Evolutionary conservation across 257 asterid species (phyloP), one percentile per base, ranked within the genome.

Genomic region (Salvia miltiorrhiza): DNA sequence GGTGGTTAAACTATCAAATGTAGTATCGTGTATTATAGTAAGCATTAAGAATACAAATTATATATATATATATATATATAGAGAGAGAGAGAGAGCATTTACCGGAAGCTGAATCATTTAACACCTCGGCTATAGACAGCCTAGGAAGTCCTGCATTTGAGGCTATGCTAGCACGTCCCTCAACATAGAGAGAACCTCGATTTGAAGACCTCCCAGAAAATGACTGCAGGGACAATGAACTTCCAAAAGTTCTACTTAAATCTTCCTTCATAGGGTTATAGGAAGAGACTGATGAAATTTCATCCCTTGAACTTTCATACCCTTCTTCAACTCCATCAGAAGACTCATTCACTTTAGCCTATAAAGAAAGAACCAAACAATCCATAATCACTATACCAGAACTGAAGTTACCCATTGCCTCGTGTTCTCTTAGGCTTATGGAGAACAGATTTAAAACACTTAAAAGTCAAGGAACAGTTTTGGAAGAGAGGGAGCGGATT

Each of bases 291-390:
- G 98, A 92, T 66, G 83, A 85, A 47, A 79, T 76, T 77, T 92
- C 97, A 78, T 90, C 98, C 79, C 86, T 86, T 63, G 96, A 88
- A 79, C 99, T 90, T 28, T 87, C 99, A 74, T 87, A 88, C 50
- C 90, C 97, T 79, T 94, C 96, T 81, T 91, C 99, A 73, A 79
- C 88, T 72, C 87, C 99, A 73, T 93, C 96, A 57, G 78, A 78
- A 79, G 74, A 77, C 77, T 93, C 97, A 55, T 84, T 85, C 73
- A 78, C 78, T 83, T 80, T 93, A 54, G 81, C 82, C 97, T 93
- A 79, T 75, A 79, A 67, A 32, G 78, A 72, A 4, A 10, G 70
- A 53, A 70, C 13, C 14, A 45, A 33, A 64, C 40, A 57, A 63
- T 60, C 33, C 71, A 72, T 10, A 71, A 23, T 41, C 40, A 70